Conservation (phyloP, 1,139 yeast species). For the Yamadazyma membranifaciens region DNA sequence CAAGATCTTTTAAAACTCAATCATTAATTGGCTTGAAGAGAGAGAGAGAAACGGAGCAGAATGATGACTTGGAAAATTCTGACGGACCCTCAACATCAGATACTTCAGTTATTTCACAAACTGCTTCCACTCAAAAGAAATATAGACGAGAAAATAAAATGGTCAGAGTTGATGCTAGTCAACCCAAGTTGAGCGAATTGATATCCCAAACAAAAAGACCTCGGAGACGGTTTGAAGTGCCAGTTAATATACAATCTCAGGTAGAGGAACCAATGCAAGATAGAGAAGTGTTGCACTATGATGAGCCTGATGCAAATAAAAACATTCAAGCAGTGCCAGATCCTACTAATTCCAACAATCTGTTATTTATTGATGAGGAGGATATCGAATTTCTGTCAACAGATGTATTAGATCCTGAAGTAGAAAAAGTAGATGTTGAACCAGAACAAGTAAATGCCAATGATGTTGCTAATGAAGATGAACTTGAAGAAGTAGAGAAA, state of each 20-base stretch:
- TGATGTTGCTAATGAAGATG: slow-evolving; percentile 1
- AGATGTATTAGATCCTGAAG: slow-evolving; percentile 2
- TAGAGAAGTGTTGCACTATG: background rate
- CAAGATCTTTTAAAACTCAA: slow-evolving; percentile 71
- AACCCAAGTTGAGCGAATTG: slow-evolving; percentile 18
- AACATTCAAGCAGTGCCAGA: slow-evolving; percentile 4
- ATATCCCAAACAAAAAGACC: slow-evolving; percentile 1
- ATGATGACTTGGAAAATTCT: slow-evolving; percentile 13
- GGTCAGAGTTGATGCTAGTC: slow-evolving; percentile 68
- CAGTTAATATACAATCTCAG: background rate
- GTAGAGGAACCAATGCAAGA: background rate
- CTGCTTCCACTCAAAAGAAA: slow-evolving; percentile 22
- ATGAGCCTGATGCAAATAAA: background rate
- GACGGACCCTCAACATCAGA: background rate
- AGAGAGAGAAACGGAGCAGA: slow-evolving; percentile 10
- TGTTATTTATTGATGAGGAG: slow-evolving; percentile 1
- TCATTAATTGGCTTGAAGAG: slow-evolving; percentile 31
- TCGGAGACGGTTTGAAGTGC: background rate
- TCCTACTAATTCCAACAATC: too few relatives aligned
- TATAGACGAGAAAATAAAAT: slow-evolving; percentile 59
- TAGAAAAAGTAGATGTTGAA: slow-evolving; percentile 4
- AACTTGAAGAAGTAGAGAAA: background rate
- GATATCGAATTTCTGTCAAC: slow-evolving; percentile 5
- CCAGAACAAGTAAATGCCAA: slow-evolving; percentile 5
- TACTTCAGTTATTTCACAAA: background rate